Evolutionary conservation across 805 yeast genomes (phyloP).

Genomic region (Maudiozyma saulgeensis): DNA sequence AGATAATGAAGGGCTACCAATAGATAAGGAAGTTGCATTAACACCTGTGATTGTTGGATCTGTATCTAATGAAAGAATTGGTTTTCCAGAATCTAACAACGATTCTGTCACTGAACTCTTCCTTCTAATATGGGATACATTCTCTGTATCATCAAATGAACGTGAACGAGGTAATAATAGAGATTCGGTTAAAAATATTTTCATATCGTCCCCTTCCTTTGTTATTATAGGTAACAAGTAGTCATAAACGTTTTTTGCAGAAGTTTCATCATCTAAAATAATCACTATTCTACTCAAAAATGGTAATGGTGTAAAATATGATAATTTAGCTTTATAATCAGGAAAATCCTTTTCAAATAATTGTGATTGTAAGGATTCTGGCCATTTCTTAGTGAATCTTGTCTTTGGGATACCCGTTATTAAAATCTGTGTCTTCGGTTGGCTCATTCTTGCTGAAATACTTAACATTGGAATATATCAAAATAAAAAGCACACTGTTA

Average conservation of each 20-base stretch:
- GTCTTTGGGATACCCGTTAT: slow-evolving; percentile 25
- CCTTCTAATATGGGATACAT: not conserved
- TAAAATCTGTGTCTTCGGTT: slow-evolving; percentile 22
- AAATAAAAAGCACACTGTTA: no score
- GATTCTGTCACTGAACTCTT: not conserved
- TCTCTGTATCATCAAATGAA: slow-evolving; percentile 3
- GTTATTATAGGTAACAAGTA: slow-evolving; percentile 11
- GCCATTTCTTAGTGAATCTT: slow-evolving; percentile 20
- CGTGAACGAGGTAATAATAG: slow-evolving; percentile 20
- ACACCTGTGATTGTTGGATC: slow-evolving; percentile 19
- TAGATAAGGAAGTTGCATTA: slow-evolving; percentile 8
- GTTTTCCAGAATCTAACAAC: slow-evolving; percentile 7
- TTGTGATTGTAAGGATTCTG: slow-evolving; percentile 14
- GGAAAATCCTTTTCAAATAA: slow-evolving; percentile 21
- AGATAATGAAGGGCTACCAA: slow-evolving; percentile 24
- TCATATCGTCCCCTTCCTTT: slow-evolving; percentile 2
- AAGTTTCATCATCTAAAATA: slow-evolving; percentile 23
- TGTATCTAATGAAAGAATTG: slow-evolving; percentile 23
- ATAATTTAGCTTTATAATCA: slow-evolving; percentile 11
- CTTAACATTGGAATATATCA: not conserved
- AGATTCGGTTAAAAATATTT: slow-evolving; percentile 30
- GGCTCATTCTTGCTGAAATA: not conserved
- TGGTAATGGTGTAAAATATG: slow-evolving; percentile 32
- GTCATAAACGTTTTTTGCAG: slow-evolving; percentile 18
- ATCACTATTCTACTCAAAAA: slow-evolving; percentile 37